Percentiles rank a stretch among this genome's conserved stretches.
Evolutionary conservation across 805 yeast species (phyloP).

Genomic region (Wickerhamiella azyma): DNA sequence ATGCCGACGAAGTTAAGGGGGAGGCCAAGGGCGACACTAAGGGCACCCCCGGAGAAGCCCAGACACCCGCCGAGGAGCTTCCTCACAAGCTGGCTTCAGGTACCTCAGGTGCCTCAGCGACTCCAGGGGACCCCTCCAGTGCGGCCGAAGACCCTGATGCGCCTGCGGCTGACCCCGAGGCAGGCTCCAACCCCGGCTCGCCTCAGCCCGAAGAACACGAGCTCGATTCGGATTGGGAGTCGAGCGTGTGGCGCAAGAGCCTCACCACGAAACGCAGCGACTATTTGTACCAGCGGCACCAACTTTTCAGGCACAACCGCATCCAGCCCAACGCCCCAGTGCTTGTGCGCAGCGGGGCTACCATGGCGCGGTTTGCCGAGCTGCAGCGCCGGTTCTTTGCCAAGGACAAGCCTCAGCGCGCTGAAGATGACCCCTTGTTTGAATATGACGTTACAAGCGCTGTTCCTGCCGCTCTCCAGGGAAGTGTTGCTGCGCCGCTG

Average conservation of each 20-base stretch:
- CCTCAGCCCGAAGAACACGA: not conserved
- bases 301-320: constrained; percentile 44
- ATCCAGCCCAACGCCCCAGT: constrained; percentile 61
- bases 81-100: too few species aligned
- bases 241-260: constrained; percentile 69
- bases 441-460: constrained; percentile 82
- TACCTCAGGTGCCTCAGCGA: too few species aligned
- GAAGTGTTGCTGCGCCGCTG: constrained; percentile 16
- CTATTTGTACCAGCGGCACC: constrained; percentile 53
- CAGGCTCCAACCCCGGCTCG: constrained; percentile 1
- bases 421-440: constrained; percentile 28
- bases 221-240: constrained; percentile 33
- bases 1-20: too few species aligned
- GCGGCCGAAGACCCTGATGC: too few species aligned
- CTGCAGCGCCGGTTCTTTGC: constrained; percentile 13
- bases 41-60: not conserved
- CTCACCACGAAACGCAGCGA: constrained; percentile 71
- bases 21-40: too few species aligned
- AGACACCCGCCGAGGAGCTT: not conserved
- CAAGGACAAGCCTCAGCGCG: constrained; percentile 18
- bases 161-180: too few species aligned
- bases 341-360: constrained; percentile 45
- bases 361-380: constrained; percentile 45
- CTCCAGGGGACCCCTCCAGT: too few species aligned
- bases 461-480: constrained; percentile 43